phyloP scores from a whole-genome alignment of 2,329 filamentous ascomycete species.

The Bipolaris bicolor region DNA sequence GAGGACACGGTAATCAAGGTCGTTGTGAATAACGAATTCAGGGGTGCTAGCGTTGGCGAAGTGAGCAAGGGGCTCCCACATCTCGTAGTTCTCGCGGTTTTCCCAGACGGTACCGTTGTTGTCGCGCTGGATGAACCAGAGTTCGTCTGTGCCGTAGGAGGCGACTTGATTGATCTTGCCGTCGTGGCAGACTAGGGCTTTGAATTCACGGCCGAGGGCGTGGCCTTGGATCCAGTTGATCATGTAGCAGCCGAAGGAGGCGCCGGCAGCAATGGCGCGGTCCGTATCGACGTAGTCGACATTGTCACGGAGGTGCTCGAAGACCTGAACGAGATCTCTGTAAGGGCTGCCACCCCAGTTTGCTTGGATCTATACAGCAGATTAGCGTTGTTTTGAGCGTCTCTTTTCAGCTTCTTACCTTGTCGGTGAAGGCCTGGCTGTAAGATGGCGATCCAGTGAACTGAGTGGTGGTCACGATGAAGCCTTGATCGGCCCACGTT shows the following conservation, averaged over 20 bases:
- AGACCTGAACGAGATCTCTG: conserved; percentile 77
- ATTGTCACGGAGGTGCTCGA: conserved; percentile 73
- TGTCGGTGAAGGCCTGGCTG: conserved; percentile 76
- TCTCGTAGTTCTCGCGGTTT: conserved; percentile 57
- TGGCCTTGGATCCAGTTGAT: conserved; percentile 88
- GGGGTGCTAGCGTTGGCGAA: conserved; percentile 80
- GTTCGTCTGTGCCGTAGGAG: conserved; percentile 57
- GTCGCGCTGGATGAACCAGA: conserved; percentile 60
- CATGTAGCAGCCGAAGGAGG: conserved; percentile 56
- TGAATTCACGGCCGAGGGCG: conserved; percentile 80
- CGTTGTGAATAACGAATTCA: conserved; percentile 87
- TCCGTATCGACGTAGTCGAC: conserved; percentile 71
- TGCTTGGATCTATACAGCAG: conserved; percentile 61
- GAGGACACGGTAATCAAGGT: conserved; percentile 84
- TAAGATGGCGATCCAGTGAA: conserved; percentile 84
- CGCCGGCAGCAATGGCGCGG: conserved; percentile 75
- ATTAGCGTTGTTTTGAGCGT: background rate
- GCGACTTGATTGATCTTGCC: conserved; percentile 71
- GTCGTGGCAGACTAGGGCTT: conserved; percentile 86
- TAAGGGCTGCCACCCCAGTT: conserved; percentile 89
- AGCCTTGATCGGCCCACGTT: conserved; percentile 85
- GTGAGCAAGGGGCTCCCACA: conserved; percentile 64
- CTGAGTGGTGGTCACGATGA: conserved; percentile 80
- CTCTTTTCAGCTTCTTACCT: conserved; percentile 33
- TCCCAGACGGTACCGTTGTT: conserved; percentile 49